These are phyloP conservation scores for Candida michaelii DNA, from an alignment of 805 yeast genomes.

Conservation along the genomic window DNA sequence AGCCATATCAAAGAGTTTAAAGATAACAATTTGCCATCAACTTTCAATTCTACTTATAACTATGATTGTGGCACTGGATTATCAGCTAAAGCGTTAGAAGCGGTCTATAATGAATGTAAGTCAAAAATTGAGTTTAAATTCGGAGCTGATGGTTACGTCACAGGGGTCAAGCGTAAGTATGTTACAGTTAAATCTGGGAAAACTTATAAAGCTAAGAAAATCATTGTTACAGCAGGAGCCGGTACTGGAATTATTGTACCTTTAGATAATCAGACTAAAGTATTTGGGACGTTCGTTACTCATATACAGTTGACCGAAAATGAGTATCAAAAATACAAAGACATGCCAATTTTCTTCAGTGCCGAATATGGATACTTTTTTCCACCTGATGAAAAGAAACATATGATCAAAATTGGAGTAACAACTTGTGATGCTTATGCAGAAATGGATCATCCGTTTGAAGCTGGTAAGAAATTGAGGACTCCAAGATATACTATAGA, in stretches of 20 bases:
- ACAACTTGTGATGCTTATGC: slow-evolving; percentile 12
- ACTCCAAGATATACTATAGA: slow-evolving; percentile 14
- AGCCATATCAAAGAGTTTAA: slow-evolving; percentile 8
- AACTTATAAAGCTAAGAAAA: slow-evolving; percentile 23
- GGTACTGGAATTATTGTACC: slow-evolving; percentile 33
- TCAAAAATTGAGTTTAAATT: slow-evolving; percentile 12
- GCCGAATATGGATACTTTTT: slow-evolving; percentile 46
- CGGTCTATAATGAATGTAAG: slow-evolving; percentile 10
- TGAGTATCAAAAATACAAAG: slow-evolving; percentile 35
- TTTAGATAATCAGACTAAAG: slow-evolving; percentile 27
- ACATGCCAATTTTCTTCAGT: slow-evolving; percentile 44
- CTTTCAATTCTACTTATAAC: slow-evolving; percentile 10
- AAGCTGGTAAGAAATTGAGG: slow-evolving; percentile 11
- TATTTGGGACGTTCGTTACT: slow-evolving; percentile 34
- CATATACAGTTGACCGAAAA: slow-evolving; percentile 35
- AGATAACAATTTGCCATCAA: slow-evolving; percentile 11
- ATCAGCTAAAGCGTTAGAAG: slow-evolving; percentile 14
- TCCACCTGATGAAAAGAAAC: slow-evolving; percentile 40
- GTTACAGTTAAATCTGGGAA: slow-evolving; percentile 7
- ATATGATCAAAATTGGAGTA: slow-evolving; percentile 30
- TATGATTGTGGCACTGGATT: slow-evolving; percentile 17
- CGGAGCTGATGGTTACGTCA: slow-evolving; percentile 16
- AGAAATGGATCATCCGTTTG: slow-evolving; percentile 14
- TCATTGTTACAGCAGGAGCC: slow-evolving; percentile 40
- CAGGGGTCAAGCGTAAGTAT: slow-evolving; percentile 4